Evolutionary conservation across 306 rosid genomes (phyloP), one percentile per base, ranked within the genome.

Genomic region (Hylodesmum podocarpum): DNA sequence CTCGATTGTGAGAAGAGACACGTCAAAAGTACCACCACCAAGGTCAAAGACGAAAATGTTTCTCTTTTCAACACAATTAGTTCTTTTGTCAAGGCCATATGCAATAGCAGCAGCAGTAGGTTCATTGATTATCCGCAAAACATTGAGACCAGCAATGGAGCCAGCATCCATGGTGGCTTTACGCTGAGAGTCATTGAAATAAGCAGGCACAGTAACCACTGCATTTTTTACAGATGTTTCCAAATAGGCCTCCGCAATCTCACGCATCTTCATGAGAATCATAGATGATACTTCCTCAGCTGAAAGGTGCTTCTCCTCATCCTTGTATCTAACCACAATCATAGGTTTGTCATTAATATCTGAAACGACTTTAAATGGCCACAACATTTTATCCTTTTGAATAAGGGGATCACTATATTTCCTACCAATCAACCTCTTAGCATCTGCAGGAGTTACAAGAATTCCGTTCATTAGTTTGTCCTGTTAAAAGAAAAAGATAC

Each of bases 281-380:
- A 88, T 88, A 9, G 93, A 88, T 31, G 93, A 88, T 46, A 88
- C 77, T 63, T 88, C 93, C 47, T 88, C 86, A 0, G 86, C 84
- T 2, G 79, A 3, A 10, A 88, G 70, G 1, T 65, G 80, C 51
- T 75, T 86, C 11, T 86, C 90, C 24, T 80, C 72, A 3, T 66
- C 87, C 74, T 77, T 88, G 72, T 82, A 77, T 31, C 21, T 66
- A 0, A 88, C 81, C 14, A 43, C 78, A 53, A 88, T 86, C 83
- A 80, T 84, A 1, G 90, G 93, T 14, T 88, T 80, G 58, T 84
- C 88, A 6, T 78, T 47, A 0, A 39, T 46, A 3, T 80, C 88
- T 0, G 86, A 4, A 62, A 78, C 18, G 8, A 88, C 80, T 84
- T 79, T 83, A 31, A 88, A 88, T 12, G 92, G 86, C 89, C 88